Percentiles rank a stretch among this genome's conserved stretches.
Conservation (phyloP, 768 basidiomycete species). For the Pholiota microspora region DNA sequence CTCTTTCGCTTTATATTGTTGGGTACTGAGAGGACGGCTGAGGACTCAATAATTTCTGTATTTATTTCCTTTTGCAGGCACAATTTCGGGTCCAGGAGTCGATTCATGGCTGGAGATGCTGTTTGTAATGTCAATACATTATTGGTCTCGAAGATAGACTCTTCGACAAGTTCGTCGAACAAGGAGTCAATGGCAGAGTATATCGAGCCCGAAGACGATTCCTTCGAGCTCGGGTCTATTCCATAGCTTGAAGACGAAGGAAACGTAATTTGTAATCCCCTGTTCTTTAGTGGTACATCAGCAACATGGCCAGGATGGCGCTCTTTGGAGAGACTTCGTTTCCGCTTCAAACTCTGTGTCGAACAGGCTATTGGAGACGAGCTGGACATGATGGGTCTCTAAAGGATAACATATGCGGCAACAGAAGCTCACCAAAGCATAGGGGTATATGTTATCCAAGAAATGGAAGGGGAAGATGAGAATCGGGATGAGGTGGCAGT, state of each 20-base stretch:
- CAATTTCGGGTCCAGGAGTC: too few relatives aligned
- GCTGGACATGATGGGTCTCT: conserved; percentile 1
- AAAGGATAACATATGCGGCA: background rate
- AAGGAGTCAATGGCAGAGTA: conserved; percentile 13
- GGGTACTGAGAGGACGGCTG: background rate
- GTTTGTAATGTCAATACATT: conserved; percentile 27
- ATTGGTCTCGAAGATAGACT: background rate
- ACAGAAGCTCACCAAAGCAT: conserved; percentile 3
- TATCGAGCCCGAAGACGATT: conserved; percentile 5
- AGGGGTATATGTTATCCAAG: conserved; percentile 6
- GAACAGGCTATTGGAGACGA: background rate
- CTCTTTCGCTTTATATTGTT: conserved; percentile 11
- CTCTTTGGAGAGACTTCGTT: conserved; percentile 12
- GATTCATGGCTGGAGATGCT: conserved; percentile 60
- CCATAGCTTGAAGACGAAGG: background rate
- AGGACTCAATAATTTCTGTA: too few relatives aligned
- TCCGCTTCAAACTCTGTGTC: conserved; percentile 10
- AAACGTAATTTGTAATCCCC: background rate
- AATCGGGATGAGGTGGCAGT: background rate
- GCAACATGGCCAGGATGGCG: background rate
- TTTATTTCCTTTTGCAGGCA: too few relatives aligned
- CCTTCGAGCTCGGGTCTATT: background rate
- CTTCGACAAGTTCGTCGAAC: conserved; percentile 13
- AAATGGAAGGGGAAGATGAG: background rate
- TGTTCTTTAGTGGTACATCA: background rate